Base-by-base conservation (phyloP, 805 yeast species). In the Kuraishia piskuri region DNA sequence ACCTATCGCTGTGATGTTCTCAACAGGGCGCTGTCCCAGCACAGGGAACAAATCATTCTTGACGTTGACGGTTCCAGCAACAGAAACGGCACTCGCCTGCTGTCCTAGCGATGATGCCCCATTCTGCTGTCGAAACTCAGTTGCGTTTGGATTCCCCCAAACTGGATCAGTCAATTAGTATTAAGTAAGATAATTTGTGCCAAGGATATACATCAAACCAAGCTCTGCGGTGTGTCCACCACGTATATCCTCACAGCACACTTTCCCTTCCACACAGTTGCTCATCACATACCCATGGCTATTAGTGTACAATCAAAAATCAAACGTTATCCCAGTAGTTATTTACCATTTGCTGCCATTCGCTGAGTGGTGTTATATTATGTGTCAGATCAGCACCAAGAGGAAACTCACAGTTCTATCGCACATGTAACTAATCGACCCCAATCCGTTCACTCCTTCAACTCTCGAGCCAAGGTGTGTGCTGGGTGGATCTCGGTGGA, bases 11-110 rank as follows among this genome's bases (percentile, higher is more conserved):
- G 46, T 36, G 9, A 51, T 36, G 14, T 55, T 37, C 10, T 61
- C 52, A 9, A 23, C 12, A 31, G 22, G 46, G 12, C 31, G 49
- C 49, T 49, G 52, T 17, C 66, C 67, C 46, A 64, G 55, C 17
- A 63, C 64, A 14, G 68, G 69, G 49, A 62, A 64, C 37, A 64
- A 63, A 9, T 62, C 67, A 45, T 54, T 57, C 36, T 52, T 59
- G 17, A 49, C 52, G 7, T 56, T 21, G 22, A 46, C 56, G 22
- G 47, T 31, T 31, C 40, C 40, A 12, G 17, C 40, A 12, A 31
- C 40, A 31, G 40, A 31, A 12, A 31, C 40, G 3, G 40, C n/a
- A 31, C 17, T 31, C 40, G 40, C 21, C 51, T 31, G 46, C 17
- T 7, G 17, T 23, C 26, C 49, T 20, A 46, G 14, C 4, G 49